A percentile compares a stretch with the other conserved stretches of the same genome.
Evolutionary conservation across 2,329 filamentous ascomycete species (phyloP).

Genomic region (Trichoderma atrobrunneum): DNA sequence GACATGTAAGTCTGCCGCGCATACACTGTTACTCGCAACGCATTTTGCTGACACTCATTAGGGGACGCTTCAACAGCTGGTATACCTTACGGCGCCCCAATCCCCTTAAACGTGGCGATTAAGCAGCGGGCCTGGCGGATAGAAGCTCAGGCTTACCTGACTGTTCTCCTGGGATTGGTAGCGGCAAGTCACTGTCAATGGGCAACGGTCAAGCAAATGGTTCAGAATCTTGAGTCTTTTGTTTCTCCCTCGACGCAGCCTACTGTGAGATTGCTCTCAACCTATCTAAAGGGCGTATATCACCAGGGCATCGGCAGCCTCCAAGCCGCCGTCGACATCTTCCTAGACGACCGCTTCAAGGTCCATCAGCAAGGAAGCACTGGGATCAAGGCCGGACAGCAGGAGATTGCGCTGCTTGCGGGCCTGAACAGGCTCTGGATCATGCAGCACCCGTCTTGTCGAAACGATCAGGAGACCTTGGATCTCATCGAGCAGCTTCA

Average conservation of each 20-base stretch:
- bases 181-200: slow-evolving; percentile 70
- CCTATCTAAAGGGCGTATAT: slow-evolving; percentile 74
- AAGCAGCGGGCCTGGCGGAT: slow-evolving; percentile 62
- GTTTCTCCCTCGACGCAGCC: slow-evolving; percentile 40
- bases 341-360: slow-evolving; percentile 58
- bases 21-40: background rate
- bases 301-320: slow-evolving; percentile 75
- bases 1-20: slow-evolving; percentile 40
- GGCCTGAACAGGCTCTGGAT: slow-evolving; percentile 70
- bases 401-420: slow-evolving; percentile 64
- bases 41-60: slow-evolving; percentile 26
- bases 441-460: slow-evolving; percentile 59
- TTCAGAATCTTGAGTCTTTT: slow-evolving; percentile 52
- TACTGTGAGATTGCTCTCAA: slow-evolving; percentile 48
- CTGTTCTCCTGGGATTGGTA: slow-evolving; percentile 68
- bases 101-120: slow-evolving; percentile 57
- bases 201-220: slow-evolving; percentile 57
- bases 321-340: slow-evolving; percentile 63
- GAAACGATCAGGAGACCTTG: slow-evolving; percentile 56
- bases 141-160: slow-evolving; percentile 65
- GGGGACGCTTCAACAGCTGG: slow-evolving; percentile 37
- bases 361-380: slow-evolving; percentile 35
- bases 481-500: slow-evolving; percentile 64
- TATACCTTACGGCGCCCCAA: slow-evolving; percentile 39
- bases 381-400: slow-evolving; percentile 51